phyloP scores from a whole-genome alignment of 2,329 filamentous ascomycete genomes.

The Fusarium gaditjirri region DNA sequence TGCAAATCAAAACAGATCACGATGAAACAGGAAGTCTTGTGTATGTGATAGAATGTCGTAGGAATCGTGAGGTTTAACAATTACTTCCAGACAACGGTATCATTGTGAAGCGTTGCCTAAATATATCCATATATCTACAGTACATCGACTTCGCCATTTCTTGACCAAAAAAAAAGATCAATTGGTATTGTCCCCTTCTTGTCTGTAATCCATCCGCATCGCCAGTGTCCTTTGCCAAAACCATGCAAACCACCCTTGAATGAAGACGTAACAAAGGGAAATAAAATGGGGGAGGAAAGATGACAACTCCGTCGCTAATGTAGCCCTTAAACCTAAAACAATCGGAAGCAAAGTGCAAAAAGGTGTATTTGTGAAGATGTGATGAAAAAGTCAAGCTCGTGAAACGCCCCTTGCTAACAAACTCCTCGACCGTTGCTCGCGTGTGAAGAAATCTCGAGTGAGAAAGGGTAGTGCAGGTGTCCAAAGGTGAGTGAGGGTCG shows the following conservation, averaged over 20 bases:
- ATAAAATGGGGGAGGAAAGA: constrained; percentile 17
- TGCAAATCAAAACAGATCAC: background rate
- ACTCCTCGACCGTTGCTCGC: constrained; percentile 35
- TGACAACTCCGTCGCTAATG: constrained; percentile 56
- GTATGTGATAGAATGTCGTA: background rate
- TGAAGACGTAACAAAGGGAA: constrained; percentile 1
- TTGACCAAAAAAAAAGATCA: constrained; percentile 3
- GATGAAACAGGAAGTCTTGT: background rate
- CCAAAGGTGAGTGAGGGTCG: background rate
- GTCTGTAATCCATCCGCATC: constrained; percentile 7
- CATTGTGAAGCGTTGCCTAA: constrained; percentile 32
- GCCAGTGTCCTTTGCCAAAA: constrained; percentile 21
- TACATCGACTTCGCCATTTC: background rate
- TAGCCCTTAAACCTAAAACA: constrained; percentile 31
- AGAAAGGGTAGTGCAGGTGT: background rate
- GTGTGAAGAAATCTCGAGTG: constrained; percentile 16
- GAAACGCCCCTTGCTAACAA: constrained; percentile 34
- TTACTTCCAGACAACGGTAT: constrained; percentile 30
- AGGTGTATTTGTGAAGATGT: background rate
- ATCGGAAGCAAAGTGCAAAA: constrained; percentile 16
- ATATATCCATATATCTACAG: constrained; percentile 29
- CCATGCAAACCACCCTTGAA: constrained; percentile 24
- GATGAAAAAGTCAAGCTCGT: constrained; percentile 17
- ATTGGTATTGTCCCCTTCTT: constrained; percentile 1
- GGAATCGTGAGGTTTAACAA: constrained; percentile 25